A percentile compares a stretch with the other conserved stretches of the same genome.
phyloP scores from a whole-genome alignment of 768 basidiomycete genomes.

The Tylopilus sp. region DNA sequence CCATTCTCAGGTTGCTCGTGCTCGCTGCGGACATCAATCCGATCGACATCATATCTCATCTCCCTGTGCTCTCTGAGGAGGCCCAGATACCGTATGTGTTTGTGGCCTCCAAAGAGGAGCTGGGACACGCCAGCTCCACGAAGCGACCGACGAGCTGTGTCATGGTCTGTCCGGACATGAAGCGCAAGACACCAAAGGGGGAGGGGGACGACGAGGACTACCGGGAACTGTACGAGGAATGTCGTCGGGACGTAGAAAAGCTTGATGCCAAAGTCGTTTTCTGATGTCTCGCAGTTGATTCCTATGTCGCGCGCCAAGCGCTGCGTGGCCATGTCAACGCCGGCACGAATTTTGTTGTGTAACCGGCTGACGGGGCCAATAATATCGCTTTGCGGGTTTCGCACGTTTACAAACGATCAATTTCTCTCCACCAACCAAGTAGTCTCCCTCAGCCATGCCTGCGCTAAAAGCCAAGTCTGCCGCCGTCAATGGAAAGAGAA shows the following conservation, averaged over 20 bases:
- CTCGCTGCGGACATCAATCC: constrained; percentile 98
- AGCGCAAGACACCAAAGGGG: constrained; percentile 64
- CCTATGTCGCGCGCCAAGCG: no score
- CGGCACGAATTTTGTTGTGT: background rate
- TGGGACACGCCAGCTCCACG: constrained; percentile 92
- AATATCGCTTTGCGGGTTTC: constrained; percentile 8
- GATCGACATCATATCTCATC: constrained; percentile 96
- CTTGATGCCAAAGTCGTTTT: constrained; percentile 70
- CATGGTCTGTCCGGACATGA: constrained; percentile 83
- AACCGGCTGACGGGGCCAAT: background rate
- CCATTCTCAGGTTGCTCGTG: constrained; percentile 63
- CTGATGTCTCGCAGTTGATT: constrained; percentile 29
- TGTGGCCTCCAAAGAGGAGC: constrained; percentile 89
- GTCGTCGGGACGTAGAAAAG: constrained; percentile 79
- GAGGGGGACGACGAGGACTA: constrained; percentile 81
- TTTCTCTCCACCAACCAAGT: constrained; percentile 26
- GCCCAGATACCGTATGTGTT: constrained; percentile 88
- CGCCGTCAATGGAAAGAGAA: constrained; percentile 36
- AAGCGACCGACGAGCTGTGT: constrained; percentile 99
- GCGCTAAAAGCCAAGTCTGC: constrained; percentile 55
- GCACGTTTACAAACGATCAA: constrained; percentile 17
- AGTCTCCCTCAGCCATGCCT: constrained; percentile 23
- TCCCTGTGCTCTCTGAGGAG: constrained; percentile 93
- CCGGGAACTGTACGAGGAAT: constrained; percentile 82
- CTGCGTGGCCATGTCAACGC: background rate